These are phyloP conservation scores for Gomphus sp. DNA, from an alignment of 1,284 basidiomycete species.

Conservation along the genomic window DNA sequence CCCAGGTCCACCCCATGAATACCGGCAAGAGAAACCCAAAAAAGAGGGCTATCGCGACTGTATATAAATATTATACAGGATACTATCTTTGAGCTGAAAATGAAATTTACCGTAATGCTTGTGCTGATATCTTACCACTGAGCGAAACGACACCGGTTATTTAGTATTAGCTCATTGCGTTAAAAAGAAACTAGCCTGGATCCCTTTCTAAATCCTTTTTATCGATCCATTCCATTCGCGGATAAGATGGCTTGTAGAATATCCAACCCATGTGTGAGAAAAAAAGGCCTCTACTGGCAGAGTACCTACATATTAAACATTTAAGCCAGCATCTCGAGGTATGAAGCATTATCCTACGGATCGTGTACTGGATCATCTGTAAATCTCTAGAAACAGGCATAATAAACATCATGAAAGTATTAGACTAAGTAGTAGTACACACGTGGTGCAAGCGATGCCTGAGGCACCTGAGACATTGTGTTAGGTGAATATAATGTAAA, in stretches of 20 bases:
- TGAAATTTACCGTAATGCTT: conserved; percentile 46
- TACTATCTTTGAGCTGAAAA: background rate
- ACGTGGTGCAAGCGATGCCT: conserved; percentile 72
- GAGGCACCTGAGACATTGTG: conserved; percentile 43
- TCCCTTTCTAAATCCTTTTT: conserved; percentile 63
- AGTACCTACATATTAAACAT: conserved; percentile 38
- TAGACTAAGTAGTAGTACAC: conserved; percentile 17
- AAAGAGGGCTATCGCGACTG: conserved; percentile 51
- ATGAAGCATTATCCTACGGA: conserved; percentile 35
- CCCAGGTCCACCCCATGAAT: conserved; percentile 44
- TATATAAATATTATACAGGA: conserved; percentile 5
- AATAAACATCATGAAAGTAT: background rate
- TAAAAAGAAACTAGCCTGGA: conserved; percentile 33
- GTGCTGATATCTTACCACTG: conserved; percentile 71
- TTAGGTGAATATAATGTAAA: background rate
- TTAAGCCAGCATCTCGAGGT: background rate
- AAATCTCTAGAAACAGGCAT: conserved; percentile 39
- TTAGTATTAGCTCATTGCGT: background rate
- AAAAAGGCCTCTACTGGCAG: conserved; percentile 62
- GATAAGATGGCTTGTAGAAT: conserved; percentile 66
- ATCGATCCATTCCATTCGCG: conserved; percentile 55
- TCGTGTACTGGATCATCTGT: conserved; percentile 70
- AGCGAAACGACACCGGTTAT: background rate
- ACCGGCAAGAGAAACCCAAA: conserved; percentile 54
- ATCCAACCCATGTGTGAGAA: conserved; percentile 83